phyloP scores from a whole-genome alignment of 164 flowering plant species.

The Annona cherimola region DNA sequence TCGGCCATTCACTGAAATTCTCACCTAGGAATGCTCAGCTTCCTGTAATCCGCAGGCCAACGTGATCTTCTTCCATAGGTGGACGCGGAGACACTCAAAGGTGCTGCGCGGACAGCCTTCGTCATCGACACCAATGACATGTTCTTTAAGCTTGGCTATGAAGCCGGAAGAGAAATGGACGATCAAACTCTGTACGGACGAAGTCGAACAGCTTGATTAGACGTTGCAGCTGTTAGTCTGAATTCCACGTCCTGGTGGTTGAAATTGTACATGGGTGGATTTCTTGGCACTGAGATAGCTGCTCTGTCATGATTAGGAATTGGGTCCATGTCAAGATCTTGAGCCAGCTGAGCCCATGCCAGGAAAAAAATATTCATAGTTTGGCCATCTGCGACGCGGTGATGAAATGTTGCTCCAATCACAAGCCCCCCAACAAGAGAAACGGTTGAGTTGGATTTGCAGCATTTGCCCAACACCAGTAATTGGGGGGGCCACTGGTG shows the following conservation, averaged over 20 bases:
- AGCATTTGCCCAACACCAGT: conserved; percentile 23
- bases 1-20: conserved; percentile 31
- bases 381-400: conserved; percentile 31
- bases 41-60: conserved; percentile 16
- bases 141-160: not conserved
- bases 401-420: conserved; percentile 28
- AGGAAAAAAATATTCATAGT: conserved; percentile 27
- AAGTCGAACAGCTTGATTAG: conserved; percentile 12
- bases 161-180: not conserved
- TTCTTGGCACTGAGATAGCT: conserved; percentile 25
- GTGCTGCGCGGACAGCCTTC: conserved; percentile 20
- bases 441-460: conserved; percentile 34
- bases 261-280: conserved; percentile 21
- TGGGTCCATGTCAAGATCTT: conserved; percentile 22
- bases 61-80: conserved; percentile 32
- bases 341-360: conserved; percentile 28
- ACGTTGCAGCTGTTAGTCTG: conserved; percentile 7
- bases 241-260: conserved; percentile 28
- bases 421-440: conserved; percentile 27
- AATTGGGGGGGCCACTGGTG: conserved; percentile 12
- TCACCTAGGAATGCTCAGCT: conserved; percentile 17
- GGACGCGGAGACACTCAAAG: conserved; percentile 29
- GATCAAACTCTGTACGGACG: conserved; percentile 12
- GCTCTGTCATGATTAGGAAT: conserved; percentile 18
- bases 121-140: not conserved